A percentile compares a stretch with the other conserved stretches of the same genome.
These are phyloP conservation scores for Arachnomyces sp. DNA, from an alignment of 2,329 filamentous ascomycete species.

Conservation along the genomic window DNA sequence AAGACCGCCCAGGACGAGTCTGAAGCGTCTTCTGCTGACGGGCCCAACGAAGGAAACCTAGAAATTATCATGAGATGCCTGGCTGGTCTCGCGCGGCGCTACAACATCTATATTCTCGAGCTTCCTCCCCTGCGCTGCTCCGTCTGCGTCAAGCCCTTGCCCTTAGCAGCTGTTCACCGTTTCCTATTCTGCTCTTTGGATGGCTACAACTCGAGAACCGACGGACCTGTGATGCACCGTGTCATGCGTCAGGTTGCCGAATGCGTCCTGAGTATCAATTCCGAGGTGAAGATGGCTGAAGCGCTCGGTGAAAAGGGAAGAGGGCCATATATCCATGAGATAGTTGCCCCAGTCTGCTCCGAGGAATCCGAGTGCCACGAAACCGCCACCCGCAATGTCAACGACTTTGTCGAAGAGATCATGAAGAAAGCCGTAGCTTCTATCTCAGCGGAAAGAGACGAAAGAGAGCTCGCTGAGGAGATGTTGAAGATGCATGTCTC, in stretches of 20 bases:
- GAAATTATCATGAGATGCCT: constrained; percentile 4
- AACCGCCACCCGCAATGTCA: constrained; percentile 4
- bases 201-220: constrained; percentile 8
- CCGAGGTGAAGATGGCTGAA: constrained; percentile 5
- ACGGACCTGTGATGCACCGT: constrained; percentile 8
- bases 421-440: too few species aligned
- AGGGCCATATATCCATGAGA: constrained; percentile 6
- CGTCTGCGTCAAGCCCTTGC: constrained; percentile 3
- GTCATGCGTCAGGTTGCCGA: constrained; percentile 11
- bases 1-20: too few species aligned
- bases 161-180: constrained; percentile 6
- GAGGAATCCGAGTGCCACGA: constrained; percentile 6
- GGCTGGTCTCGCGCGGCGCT: constrained; percentile 5
- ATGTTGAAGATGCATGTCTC: too few species aligned
- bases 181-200: constrained; percentile 10
- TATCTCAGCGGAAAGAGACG: too few species aligned
- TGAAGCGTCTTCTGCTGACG: too few species aligned
- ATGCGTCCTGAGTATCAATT: constrained; percentile 8
- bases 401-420: neutral
- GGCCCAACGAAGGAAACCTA: too few species aligned
- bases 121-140: neutral
- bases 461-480: neutral
- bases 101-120: constrained; percentile 8
- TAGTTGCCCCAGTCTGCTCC: constrained; percentile 11
- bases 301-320: constrained; percentile 10